phyloP scores from a whole-genome alignment of 1,139 yeast species.

The Pneumocystis carinii region DNA sequence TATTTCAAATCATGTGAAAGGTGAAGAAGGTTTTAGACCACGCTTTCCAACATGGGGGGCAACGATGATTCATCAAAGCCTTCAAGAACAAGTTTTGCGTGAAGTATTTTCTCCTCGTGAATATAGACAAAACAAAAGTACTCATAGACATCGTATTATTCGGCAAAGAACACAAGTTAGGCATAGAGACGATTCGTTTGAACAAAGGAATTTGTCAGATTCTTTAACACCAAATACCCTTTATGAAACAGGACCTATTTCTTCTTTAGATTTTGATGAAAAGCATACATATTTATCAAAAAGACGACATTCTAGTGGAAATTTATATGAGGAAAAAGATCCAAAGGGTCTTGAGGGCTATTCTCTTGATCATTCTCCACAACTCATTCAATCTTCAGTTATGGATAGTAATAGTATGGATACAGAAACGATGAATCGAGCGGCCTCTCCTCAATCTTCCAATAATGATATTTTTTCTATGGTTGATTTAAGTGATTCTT shows the following conservation, averaged over 20 bases:
- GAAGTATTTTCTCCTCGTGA: constrained; percentile 51
- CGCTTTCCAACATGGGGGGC: constrained; percentile 32
- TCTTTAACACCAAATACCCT: neutral
- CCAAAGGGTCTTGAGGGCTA: neutral
- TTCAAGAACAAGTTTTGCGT: constrained; percentile 49
- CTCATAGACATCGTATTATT: neutral
- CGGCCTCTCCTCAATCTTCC: neutral
- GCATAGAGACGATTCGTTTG: neutral
- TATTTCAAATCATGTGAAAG: neutral
- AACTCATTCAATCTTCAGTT: neutral
- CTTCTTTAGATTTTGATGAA: neutral
- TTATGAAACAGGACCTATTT: neutral
- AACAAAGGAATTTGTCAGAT: neutral
- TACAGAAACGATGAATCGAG: neutral
- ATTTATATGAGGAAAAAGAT: neutral
- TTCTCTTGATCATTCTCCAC: neutral
- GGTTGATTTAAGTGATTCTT: constrained; percentile 15
- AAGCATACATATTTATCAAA: neutral
- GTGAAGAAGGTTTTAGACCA: neutral
- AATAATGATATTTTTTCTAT: constrained; percentile 17
- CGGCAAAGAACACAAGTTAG: neutral
- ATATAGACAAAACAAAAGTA: neutral
- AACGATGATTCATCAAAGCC: constrained; percentile 47
- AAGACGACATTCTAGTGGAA: neutral
- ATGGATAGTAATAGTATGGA: neutral